Percentiles rank a stretch among this genome's conserved stretches.
Evolutionary conservation across 108 stramenopile genomes (phyloP).

Genomic region (Pseudonitzschia multiseries): DNA sequence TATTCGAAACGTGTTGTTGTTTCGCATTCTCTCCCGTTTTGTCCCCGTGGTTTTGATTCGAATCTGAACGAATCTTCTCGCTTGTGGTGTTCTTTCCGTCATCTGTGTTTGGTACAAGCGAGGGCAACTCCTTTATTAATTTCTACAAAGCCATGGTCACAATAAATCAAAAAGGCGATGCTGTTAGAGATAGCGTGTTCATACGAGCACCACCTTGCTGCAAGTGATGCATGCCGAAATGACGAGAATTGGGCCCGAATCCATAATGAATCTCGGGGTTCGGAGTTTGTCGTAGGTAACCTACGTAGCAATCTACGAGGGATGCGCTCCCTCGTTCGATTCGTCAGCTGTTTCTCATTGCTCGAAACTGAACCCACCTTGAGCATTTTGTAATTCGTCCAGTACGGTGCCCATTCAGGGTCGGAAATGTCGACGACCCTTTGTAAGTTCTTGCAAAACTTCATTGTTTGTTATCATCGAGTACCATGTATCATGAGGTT

Average conservation of each 20-base stretch:
- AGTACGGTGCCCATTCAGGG: conserved; percentile 86
- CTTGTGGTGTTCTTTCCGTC: neutral
- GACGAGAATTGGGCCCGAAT: neutral
- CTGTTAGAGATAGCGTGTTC: neutral
- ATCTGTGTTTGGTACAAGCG: conserved; percentile 56
- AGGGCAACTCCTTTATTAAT: conserved; percentile 83
- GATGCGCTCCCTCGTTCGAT: neutral
- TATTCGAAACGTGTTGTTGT: neutral
- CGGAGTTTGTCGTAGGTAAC: conserved; percentile 4
- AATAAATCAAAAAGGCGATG: conserved; percentile 11
- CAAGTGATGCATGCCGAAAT: neutral
- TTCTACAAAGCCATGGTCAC: conserved; percentile 53
- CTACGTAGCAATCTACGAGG: neutral
- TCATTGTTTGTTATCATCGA: conserved; percentile 42
- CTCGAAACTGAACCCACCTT: conserved; percentile 44
- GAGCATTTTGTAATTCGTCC: conserved; percentile 89
- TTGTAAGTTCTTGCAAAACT: conserved; percentile 88
- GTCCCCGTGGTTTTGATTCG: conserved; percentile 1
- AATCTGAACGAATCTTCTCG: conserved; percentile 7
- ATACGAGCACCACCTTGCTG: neutral
- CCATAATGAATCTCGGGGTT: neutral
- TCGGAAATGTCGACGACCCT: conserved; percentile 83
- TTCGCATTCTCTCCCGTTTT: conserved; percentile 12
- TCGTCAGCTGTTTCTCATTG: neutral
- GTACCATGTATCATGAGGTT: neutral